Percentiles rank a stretch among this genome's conserved stretches.
Conservation (phyloP, 306 rosid species). For the Casuarina cunninghamiana region DNA sequence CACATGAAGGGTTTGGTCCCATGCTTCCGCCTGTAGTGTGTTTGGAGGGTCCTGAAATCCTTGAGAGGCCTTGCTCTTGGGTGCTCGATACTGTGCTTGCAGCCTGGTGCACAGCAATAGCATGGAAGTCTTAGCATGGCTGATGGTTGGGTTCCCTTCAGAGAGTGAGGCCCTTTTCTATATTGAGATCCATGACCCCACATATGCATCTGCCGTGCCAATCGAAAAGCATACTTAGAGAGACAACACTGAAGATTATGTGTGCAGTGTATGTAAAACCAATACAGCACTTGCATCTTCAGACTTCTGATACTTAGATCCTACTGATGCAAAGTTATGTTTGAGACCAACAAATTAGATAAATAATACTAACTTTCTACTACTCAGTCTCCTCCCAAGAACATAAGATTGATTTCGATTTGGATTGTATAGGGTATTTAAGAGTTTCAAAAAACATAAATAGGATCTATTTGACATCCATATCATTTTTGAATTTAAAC, state of each 20-base stretch:
- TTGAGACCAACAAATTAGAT: too few species aligned
- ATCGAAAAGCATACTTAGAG: neutral
- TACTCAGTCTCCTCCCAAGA: too few species aligned
- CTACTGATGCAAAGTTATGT: too few species aligned
- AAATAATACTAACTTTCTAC: too few species aligned
- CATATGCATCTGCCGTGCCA: slow-evolving; percentile 57
- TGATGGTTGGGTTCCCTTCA: slow-evolving; percentile 48
- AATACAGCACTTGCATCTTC: too few species aligned
- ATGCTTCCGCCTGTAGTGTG: slow-evolving; percentile 71
- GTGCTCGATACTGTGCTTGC: slow-evolving; percentile 71
- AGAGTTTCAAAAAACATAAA: too few species aligned
- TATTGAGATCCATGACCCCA: slow-evolving; percentile 71
- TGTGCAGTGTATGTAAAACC: too few species aligned
- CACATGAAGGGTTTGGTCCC: slow-evolving; percentile 61
- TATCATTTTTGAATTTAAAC: too few species aligned
- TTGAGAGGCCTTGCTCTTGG: slow-evolving; percentile 60
- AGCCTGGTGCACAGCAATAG: slow-evolving; percentile 53
- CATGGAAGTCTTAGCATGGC: slow-evolving; percentile 53
- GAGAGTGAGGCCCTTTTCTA: slow-evolving; percentile 57
- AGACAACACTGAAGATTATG: neutral
- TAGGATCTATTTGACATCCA: neutral
- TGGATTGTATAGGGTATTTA: too few species aligned
- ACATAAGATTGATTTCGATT: too few species aligned
- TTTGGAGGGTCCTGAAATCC: slow-evolving; percentile 70
- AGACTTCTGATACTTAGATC: too few species aligned